Base-by-base conservation (phyloP, 2,329 filamentous ascomycete species). In the Hypocreales sp. region DNA sequence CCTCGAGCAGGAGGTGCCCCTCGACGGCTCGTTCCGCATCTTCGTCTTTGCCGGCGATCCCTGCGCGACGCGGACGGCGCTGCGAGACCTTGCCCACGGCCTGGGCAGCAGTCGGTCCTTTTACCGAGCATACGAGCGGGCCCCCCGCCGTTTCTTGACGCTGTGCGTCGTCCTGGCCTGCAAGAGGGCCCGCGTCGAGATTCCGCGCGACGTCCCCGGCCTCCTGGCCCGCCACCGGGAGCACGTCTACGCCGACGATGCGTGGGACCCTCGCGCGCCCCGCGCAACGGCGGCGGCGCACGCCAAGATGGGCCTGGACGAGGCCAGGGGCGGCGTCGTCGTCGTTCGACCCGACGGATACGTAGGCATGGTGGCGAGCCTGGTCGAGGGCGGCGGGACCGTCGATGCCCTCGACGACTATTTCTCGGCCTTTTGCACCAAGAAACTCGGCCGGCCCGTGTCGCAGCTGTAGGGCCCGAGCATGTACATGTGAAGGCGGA, bases 341-440 rank as follows among this genome's bases (percentile, higher is more conserved):
- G 78, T 93, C 8, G 80, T 92, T 7, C 60, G 84, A 24, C 84
- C 86, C 0, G 84, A 93, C 49, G 83, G 83, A 7, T 90, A 93
- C 48, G 77, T 93, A 16, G 81, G 79, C 14, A 66, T 81, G 34
- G 79, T 84, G 4, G 68, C 79, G 8, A 64, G 64, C 40, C 56
- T 94, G 14, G 74, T 69, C 2, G 77, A 87, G 49, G 86, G 84
- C 1, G 70, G 55, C 31, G 81, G 72, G 11, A 93, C 84, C 0
- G 72, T 81, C 1, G 79, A 92, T 41, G 81, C 75, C 11, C 56
- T 94, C 40, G 81, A 94, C 44, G 63, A 67, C 36, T 94, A 92
- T 48, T 94, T 93, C 53, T 63, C 64, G 5, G 51, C 72, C 1
- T 86, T 92, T 40, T 67, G 67, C 29, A 67, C 70, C 8, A 82